A percentile compares a stretch with the other conserved stretches of the same genome.
Conservation (phyloP, 2,329 filamentous ascomycete genomes). For the Raffaelea deltoideospora region DNA sequence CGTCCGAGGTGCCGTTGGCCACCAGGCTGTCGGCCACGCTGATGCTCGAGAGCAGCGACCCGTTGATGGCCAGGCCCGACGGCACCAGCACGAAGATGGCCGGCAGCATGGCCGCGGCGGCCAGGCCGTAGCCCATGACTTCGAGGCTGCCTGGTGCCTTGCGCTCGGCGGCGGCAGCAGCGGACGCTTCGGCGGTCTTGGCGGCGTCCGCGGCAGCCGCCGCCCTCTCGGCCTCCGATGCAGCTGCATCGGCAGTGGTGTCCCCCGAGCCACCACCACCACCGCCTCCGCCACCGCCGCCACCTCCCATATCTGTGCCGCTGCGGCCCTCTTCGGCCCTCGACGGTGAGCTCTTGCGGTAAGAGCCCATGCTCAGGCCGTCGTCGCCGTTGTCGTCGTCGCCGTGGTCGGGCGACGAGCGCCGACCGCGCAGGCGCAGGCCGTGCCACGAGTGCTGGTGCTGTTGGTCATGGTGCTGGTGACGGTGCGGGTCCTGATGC, state of each 20-base stretch:
- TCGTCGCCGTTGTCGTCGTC: not conserved
- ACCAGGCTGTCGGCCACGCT: slow-evolving; percentile 40
- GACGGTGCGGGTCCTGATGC: not conserved
- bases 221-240: too few species aligned
- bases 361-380: slow-evolving; percentile 4
- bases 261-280: not conserved
- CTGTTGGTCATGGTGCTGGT: too few species aligned
- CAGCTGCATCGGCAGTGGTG: too few species aligned
- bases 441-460: too few species aligned
- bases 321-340: slow-evolving; percentile 5
- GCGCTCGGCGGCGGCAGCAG: slow-evolving; percentile 7
- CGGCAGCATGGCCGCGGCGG: slow-evolving; percentile 71
- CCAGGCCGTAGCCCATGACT: slow-evolving; percentile 54
- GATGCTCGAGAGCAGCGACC: slow-evolving; percentile 43
- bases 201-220: not conserved
- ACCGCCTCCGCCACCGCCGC: not conserved
- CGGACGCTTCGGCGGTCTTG: not conserved
- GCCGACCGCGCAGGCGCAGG: not conserved
- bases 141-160: slow-evolving; percentile 19
- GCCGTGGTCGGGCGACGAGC: not conserved
- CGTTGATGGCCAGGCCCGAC: slow-evolving; percentile 43
- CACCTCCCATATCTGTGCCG: not conserved
- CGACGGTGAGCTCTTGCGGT: slow-evolving; percentile 1
- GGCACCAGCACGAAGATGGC: slow-evolving; percentile 66
- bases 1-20: slow-evolving; percentile 18